Base-by-base conservation (phyloP, 169 alveolate genomes). In the Plasmodium gonderi region DNA sequence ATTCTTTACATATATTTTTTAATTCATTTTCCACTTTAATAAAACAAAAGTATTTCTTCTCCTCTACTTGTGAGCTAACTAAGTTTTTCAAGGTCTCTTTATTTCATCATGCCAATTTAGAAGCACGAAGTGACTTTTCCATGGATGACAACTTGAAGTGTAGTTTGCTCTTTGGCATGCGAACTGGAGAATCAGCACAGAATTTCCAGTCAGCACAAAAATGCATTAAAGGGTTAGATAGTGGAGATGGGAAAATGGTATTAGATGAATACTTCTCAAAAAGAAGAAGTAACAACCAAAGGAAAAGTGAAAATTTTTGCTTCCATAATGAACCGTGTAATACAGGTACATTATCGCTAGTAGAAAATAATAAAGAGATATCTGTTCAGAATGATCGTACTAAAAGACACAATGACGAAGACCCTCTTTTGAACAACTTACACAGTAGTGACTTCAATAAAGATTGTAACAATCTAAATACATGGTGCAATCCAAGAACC, bases 21-120 rank as follows among this genome's bases (percentile, higher is more conserved):
- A 87, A 87, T 75, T 74, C 93, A 6, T 87, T 87, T 87, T 77
- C 93, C 2, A 76, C 79, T 78, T 26, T 87, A 60, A 54, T 87
- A 54, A 87, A 87, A 67, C 89, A 87, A 36, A 87, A 67, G 38
- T 76, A 87, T 64, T 87, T 87, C 45, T 87, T 87, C 69, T 40
- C 51, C 40, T 76, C 38, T 20, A 54, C 93, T 26, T 7, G 44
- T 26, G 79, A 75, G 40, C 68, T 87, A 45, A 44, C 79, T 11
- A 87, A 87, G 17, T 76, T 40, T 76, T 54, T 87, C 49, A 87
- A 87, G 72, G 45, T 33, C 4, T 51, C 89, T 38, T 64, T 75
- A 20, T 87, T 87, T 51, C 64, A 54, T 47, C 47, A 65, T 74
- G 78, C n/a, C 36, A 60, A 78, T 29, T 36, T 40, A 26, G 64